Evolutionary conservation across 441 rosid species (phyloP), one percentile per base, ranked within the genome.

Genomic region (Populus hybrid): DNA sequence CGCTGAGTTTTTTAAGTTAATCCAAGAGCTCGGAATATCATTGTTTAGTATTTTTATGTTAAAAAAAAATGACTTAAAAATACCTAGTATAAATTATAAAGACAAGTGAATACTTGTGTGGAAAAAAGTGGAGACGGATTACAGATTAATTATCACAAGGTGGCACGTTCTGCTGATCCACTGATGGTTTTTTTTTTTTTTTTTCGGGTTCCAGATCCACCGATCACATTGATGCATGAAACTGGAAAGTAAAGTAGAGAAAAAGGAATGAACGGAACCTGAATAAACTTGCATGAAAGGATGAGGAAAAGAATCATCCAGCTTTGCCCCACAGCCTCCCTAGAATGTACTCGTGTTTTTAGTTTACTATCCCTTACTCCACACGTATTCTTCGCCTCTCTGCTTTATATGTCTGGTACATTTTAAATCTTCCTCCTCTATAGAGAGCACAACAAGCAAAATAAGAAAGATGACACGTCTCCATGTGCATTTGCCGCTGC

Each of bases 221-320:
- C 12, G 61, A n/a, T 12, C 1, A 23, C 61, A 35, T 36, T 57
- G 69, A 23, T 23, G 36, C 32, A 36, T 71, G 66, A 30, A 30
- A 8, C 14, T 16, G 30, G 40, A 79, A 69, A 18, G 20, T 21
- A 73, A 63, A 32, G 38, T 5, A 12, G 6, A 9, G 20, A 18
- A 70, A 76, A 78, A 24, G 46, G 23, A 65, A 67, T 38, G 77
- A 70, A 69, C 28, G 61, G 92, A 86, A 86, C 80, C 88, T 76
- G 83, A 82, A 85, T 74, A 83, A 82, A 80, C 87, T 84, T 87
- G 87, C 80, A 24, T 3, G 81, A 81, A 70, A 77, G 84, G 84
- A 74, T 69, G 61, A 81, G 89, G 94, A 78, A 89, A 89, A 61
- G 94, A 84, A 89, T 90, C 88, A 75, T 20, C 16, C 46, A 76